Evolutionary conservation across 139 green algal genomes (phyloP).

Genomic region (Picochlorum sp.): DNA sequence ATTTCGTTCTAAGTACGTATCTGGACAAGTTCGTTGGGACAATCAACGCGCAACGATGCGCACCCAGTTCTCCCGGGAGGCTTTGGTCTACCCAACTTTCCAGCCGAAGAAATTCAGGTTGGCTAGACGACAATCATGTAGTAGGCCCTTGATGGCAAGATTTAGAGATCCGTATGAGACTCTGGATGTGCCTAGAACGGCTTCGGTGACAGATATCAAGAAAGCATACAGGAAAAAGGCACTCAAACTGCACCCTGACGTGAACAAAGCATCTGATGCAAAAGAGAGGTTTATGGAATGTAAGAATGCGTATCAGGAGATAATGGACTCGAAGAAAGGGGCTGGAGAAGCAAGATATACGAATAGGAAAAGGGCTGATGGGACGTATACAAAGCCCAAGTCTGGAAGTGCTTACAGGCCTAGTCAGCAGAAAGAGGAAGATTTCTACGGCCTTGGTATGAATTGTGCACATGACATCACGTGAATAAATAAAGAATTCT

Average conservation of each 20-base stretch:
- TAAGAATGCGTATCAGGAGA: slow-evolving; percentile 61
- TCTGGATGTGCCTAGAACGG: slow-evolving; percentile 36
- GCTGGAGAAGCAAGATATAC: not conserved
- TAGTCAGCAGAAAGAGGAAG: slow-evolving; percentile 9
- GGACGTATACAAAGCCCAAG: slow-evolving; percentile 49
- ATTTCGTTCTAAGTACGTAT: too few relatives aligned
- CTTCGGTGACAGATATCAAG: slow-evolving; percentile 57
- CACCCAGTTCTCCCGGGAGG: too few relatives aligned
- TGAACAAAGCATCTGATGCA: slow-evolving; percentile 66
- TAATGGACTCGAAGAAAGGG: slow-evolving; percentile 27
- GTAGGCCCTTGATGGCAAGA: not conserved
- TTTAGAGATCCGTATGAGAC: slow-evolving; percentile 44
- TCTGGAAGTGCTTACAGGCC: slow-evolving; percentile 26
- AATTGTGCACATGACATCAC: too few relatives aligned
- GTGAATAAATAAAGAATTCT: too few relatives aligned
- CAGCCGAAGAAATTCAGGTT: too few relatives aligned
- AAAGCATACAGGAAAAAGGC: slow-evolving; percentile 67
- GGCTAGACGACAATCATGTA: too few relatives aligned
- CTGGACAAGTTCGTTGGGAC: too few relatives aligned
- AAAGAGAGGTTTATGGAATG: slow-evolving; percentile 64
- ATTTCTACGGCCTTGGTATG: slow-evolving; percentile 27
- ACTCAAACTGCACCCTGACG: slow-evolving; percentile 79
- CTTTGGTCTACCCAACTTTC: too few relatives aligned
- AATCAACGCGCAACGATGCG: too few relatives aligned
- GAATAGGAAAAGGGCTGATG: not conserved